Evolutionary conservation across 306 rosid genomes (phyloP), one percentile per base, ranked within the genome.

Genomic region (Dryas octopetala): DNA sequence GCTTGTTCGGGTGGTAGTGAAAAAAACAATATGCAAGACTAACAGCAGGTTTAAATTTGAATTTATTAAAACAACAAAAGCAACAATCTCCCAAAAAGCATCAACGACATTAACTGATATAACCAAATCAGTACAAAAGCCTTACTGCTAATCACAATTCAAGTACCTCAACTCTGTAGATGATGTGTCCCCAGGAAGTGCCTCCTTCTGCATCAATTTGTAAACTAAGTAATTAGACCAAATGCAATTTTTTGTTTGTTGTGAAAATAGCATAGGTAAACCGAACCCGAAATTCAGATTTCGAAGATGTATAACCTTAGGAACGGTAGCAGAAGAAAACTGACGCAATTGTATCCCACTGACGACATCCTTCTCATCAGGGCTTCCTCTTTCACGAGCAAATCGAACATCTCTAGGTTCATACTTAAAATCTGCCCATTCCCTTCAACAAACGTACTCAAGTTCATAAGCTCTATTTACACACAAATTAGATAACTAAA

Each of bases 281-380:
- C 58, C 67, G 11, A 38, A 63, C 53, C 61, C 4, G 14, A 46
- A 50, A 17, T 67, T 48, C 49, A 67, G 38, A 32, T 43, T 62
- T 32, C 38, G 38, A 48, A 9, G 19, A 13, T 9, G 38, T 28
- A 28, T 66, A 45, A 91, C 98, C 94, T 84, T 74, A 26, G 93
- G 91, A 85, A 92, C 86, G 8, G 86, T 38, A 3, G 90, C 97
- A 57, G 96, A 92, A 12, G 97, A 95, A 83, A 92, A 90, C 49
- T 88, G 97, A 32, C 83, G 88, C 62, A 92, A 83, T 32, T 70
- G 82, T 74, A 87, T 74, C 38, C 63, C 68, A 60, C 54, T 70
- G 41, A 73, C 55, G n/a, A 9, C 80, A 78, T 81, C 77, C 59
- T 81, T 78, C 70, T 71, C 81, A 74, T 82, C 84, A 13, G 78